Evolutionary conservation across 2,329 filamentous ascomycete species (phyloP), one percentile per base, ranked within the genome.

Genomic region (Fusarium lyarnte): DNA sequence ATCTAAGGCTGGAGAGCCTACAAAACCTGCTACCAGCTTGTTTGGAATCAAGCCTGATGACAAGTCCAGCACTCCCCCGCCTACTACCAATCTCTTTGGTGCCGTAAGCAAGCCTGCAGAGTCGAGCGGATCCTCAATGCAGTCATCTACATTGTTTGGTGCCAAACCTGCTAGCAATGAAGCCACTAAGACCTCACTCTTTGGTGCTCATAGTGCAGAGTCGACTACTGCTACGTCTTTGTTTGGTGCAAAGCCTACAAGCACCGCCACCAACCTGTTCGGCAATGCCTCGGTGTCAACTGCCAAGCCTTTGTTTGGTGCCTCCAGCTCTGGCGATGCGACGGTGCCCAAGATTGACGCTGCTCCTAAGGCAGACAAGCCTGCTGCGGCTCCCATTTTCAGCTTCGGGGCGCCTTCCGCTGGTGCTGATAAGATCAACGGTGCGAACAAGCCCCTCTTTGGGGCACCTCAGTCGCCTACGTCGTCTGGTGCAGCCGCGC

Each of bases 51-150:
- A 82, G 63, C 69, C 79, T 16, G 72, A 77, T 29, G 79, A 81
- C 21, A 74, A 81, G 42, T 47, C 79, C 77, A 51, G 46, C 69
- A 47, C 73, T 36, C 46, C 67, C 7, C 47, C 74, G 19, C 33
- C 81, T 6, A 75, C 77, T 35, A 38, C 51, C 27, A 82, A 76
- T 17, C 58, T 85, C n/a, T 86, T 86, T 70, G 84, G 83, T 25
- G 68, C 72, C 53, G 73, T 75, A 13, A 78, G 73, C 41, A 82
- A 82, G 62, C 75, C 80, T 31, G 72, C 77, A 19, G 79, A 82
- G 31, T 58, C 79, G 76, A 49, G 62, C 70, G 33, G 68, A 62
- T 61, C 79, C 35, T 72, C 74, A 10, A 74, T 76, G 61, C 77
- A 79, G 64, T 75, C 78, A 17, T 74, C 80, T 11, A 78, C 79